phyloP scores from a whole-genome alignment of 192 early-diverging fungal genomes.

The Coemansia sp. region DNA sequence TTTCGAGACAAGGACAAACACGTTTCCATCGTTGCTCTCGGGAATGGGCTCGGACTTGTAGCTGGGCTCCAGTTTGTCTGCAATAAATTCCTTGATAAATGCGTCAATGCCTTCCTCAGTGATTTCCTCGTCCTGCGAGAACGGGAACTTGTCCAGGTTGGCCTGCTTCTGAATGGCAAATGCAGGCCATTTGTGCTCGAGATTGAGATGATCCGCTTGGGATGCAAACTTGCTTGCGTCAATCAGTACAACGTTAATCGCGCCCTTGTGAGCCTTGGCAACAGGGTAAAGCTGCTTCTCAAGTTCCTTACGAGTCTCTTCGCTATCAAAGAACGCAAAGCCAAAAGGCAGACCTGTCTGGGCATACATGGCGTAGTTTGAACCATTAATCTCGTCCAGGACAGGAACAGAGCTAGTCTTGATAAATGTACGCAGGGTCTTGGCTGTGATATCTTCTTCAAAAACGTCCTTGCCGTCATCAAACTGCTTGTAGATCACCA shows the following conservation, averaged over 20 bases:
- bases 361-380: slow-evolving; percentile 87
- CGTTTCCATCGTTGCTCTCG: slow-evolving; percentile 80
- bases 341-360: slow-evolving; percentile 84
- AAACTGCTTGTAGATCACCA: slow-evolving; percentile 88
- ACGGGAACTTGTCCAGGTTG: slow-evolving; percentile 81
- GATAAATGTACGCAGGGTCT: slow-evolving; percentile 67
- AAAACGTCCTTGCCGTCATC: slow-evolving; percentile 82
- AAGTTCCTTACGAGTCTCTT: slow-evolving; percentile 60
- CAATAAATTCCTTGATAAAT: slow-evolving; percentile 67
- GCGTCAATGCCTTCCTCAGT: slow-evolving; percentile 58
- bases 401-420: slow-evolving; percentile 77
- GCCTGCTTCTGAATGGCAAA: slow-evolving; percentile 83
- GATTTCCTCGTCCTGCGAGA: slow-evolving; percentile 68
- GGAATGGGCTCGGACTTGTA: slow-evolving; percentile 85
- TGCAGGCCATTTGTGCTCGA: slow-evolving; percentile 91
- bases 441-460: slow-evolving; percentile 60
- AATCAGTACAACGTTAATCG: slow-evolving; percentile 87
- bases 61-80: slow-evolving; percentile 68
- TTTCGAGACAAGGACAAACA: slow-evolving; percentile 86
- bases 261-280: slow-evolving; percentile 85
- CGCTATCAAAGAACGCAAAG: slow-evolving; percentile 78
- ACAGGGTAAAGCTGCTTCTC: slow-evolving; percentile 65
- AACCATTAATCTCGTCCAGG: slow-evolving; percentile 85
- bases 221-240: slow-evolving; percentile 81
- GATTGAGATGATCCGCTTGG: slow-evolving; percentile 84